Base-by-base conservation (phyloP, 768 basidiomycete species). In the Favolaschia claudopus region DNA sequence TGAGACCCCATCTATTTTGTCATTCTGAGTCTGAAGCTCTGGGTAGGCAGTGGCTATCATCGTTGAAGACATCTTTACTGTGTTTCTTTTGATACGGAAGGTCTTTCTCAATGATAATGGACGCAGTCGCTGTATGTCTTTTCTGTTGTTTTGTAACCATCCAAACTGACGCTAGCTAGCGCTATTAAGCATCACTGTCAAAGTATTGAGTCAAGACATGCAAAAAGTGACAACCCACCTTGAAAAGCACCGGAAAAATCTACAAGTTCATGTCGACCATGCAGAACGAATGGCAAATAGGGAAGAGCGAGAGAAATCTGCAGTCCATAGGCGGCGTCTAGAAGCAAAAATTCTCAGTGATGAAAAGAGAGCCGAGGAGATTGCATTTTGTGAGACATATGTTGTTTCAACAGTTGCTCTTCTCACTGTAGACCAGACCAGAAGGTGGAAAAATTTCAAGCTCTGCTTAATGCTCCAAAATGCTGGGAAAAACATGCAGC, bases 401-500 rank as follows among this genome's bases (percentile, higher is more conserved):
- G 4, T 44, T 48, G n/a, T n/a, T 32, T 15, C 4, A 19, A 8
- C 22, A 14, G 3, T 32, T n/a, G n/a, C 36, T 6, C 3, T n/a
- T 31, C 48, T 60, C 13, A 57, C 32, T 17, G 20, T 13, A 9
- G n/a, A 22, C 27, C 31, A 61, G 60, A 61, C 38, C 8, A 32
- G 19, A 36, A 42, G 31, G 38, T 61, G 20, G 60, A 61, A 32
- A 61, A 53, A 19, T 61, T 61, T 20, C 60, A 55, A 47, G 28
- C 38, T 17, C 47, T 61, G 7, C 15, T 61, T 24, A 42, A 50
- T 61, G 60, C 60, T 40, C 60, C 60, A 5, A 36, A 50, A n/a
- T 61, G 60, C 22, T 61, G 60, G 60, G 60, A 55, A 39, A 61
- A 55, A 31, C 54, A 61, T 50, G 52, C 48, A 44, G 27, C 36